Conservation (phyloP, 441 rosid species). For the Gossypium davidsonii region DNA sequence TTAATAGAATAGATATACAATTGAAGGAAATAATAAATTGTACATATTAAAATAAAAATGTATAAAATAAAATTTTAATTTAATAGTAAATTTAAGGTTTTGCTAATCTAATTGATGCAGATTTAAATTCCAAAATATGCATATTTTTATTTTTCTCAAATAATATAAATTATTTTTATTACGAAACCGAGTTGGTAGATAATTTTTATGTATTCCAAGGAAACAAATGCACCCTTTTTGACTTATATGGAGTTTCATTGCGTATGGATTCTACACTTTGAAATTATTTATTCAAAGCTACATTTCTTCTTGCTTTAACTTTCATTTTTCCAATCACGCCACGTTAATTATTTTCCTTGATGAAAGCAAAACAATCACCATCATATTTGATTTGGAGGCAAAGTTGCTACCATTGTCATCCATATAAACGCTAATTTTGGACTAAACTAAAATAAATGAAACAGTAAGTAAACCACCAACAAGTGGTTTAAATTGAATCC, state of each 20-base stretch:
- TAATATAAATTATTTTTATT: too few species aligned
- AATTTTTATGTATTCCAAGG: too few species aligned
- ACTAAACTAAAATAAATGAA: conserved; percentile 19
- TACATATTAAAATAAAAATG: too few species aligned
- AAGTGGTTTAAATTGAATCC: not conserved
- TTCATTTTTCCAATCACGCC: not conserved
- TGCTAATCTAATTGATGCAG: too few species aligned
- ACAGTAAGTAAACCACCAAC: conserved; percentile 18
- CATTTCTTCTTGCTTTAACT: not conserved
- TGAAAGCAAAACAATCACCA: not conserved
- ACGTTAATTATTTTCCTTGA: not conserved
- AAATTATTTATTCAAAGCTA: not conserved
- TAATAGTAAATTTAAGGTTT: too few species aligned
- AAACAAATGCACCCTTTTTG: not conserved
- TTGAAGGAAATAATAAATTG: too few species aligned
- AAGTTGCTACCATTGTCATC: not conserved
- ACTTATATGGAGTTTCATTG: not conserved
- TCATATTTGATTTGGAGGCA: not conserved
- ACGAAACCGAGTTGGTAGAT: too few species aligned
- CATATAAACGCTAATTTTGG: not conserved
- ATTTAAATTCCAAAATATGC: too few species aligned
- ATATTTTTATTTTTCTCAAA: too few species aligned
- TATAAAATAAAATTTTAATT: too few species aligned
- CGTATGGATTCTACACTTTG: not conserved
- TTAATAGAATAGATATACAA: too few species aligned